Base-by-base conservation (phyloP, 805 yeast genomes). In the Teunomyces gatunensis region DNA sequence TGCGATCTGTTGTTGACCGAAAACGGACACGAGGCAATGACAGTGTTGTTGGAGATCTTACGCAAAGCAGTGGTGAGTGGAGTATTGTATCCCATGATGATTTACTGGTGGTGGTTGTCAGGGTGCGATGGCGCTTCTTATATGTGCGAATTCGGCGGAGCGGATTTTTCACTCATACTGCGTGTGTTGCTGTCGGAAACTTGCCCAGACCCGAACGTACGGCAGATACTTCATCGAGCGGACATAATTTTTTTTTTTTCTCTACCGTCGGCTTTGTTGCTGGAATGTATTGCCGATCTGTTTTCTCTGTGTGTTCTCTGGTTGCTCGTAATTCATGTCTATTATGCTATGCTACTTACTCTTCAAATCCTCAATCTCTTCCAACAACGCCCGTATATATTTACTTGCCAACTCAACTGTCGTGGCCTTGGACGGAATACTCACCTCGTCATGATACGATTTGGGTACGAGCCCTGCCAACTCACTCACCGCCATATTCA, bases 341-440 rank as follows among this genome's bases (percentile, higher is more conserved):
- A 37, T 37, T 37, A 37, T 23, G 40, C 40, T 17, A 27, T 43
- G 27, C 21, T 33, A 25, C 40, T 43, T 44, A 36, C 42, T 47
- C 46, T 42, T 51, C 44, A 49, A 35, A n/a, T 36, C 42, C 34
- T 66, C 67, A 21, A 71, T 44, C 51, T 72, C 74, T 5, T 51
- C 47, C 39, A 60, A 44, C 42, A 73, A 59, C 13, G 63, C 68
- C 32, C 61, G 50, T 30, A 92, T 90, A 60, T 87, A 88, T 18
- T 69, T 69, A 21, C 87, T 82, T 0, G 97, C 96, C 59, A 89
- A 72, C 64, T 92, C 99, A 3, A 94, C 97, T 0, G 97, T 92
- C 2, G 96, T 90, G 1, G 98, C 98, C 60, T 92, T 92, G 23
- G 95, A 85, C 0, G 95, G 95, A 29, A 87, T 84, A 3, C 72